phyloP scores from a whole-genome alignment of 208 protist species.

The Trypanosoma lewisi region DNA sequence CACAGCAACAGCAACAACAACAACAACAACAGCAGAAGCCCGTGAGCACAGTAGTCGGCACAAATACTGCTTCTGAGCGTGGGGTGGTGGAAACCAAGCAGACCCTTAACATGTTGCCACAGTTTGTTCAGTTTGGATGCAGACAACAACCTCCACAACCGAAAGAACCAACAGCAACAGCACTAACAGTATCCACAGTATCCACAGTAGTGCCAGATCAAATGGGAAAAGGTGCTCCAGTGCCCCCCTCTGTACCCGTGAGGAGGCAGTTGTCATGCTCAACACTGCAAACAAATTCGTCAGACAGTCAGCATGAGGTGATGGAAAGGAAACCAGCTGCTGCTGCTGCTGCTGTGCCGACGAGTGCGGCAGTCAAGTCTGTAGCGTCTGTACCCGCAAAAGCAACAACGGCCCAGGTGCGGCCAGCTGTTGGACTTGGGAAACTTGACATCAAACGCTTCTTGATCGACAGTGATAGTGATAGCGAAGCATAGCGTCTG shows the following conservation, averaged over 20 bases:
- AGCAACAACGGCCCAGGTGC: slow-evolving; percentile 9
- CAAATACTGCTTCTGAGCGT: not conserved
- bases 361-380: not conserved
- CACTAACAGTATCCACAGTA: not conserved
- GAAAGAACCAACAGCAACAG: not conserved
- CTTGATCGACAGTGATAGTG: slow-evolving; percentile 68
- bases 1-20: not conserved
- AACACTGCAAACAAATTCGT: not conserved
- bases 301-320: not conserved
- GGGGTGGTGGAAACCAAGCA: not conserved
- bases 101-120: not conserved
- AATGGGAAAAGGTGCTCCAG: not conserved
- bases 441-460: slow-evolving; percentile 32
- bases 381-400: not conserved
- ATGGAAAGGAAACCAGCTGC: not conserved
- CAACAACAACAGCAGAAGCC: not conserved
- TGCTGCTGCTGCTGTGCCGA: not conserved
- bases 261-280: not conserved
- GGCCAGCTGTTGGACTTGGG: slow-evolving; percentile 6
- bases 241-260: not conserved
- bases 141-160: not conserved
- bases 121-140: not conserved
- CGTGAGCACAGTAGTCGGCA: not conserved
- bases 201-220: not conserved
- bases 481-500: slow-evolving; percentile 25